These are phyloP conservation scores for Casuarina glauca DNA, from an alignment of 306 rosid genomes.

Conservation along the genomic window DNA sequence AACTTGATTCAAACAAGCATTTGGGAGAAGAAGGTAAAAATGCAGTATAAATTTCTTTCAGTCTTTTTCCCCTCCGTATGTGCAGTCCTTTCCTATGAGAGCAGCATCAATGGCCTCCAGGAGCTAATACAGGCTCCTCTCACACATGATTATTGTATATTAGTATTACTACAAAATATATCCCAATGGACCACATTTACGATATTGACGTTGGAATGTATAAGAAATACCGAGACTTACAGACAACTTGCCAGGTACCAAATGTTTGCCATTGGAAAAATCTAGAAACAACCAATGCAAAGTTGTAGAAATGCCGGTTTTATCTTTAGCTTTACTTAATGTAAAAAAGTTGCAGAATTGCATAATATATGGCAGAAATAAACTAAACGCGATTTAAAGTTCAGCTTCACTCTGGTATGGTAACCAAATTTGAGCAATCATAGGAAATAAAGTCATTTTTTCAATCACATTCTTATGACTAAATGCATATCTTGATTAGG, in stretches of 20 bases:
- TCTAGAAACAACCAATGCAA: background rate
- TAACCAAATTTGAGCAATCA: background rate
- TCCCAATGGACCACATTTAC: background rate
- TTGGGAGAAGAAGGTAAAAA: background rate
- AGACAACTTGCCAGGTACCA: background rate
- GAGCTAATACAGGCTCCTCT: background rate
- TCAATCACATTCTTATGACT: background rate
- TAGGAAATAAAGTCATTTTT: background rate
- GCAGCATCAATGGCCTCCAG: background rate
- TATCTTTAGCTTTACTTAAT: too few species aligned
- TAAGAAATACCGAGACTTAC: background rate
- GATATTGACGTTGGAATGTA: background rate
- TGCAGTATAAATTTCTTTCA: background rate
- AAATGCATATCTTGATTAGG: background rate
- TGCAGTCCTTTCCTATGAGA: background rate
- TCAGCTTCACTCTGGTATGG: background rate
- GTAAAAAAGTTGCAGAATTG: background rate
- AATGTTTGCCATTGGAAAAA: background rate
- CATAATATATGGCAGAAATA: background rate
- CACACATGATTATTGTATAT: background rate
- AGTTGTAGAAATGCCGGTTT: background rate
- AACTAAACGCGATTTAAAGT: background rate
- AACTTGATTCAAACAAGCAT: background rate
- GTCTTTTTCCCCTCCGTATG: background rate
- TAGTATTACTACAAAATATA: background rate